Base-by-base conservation (phyloP, 1,284 basidiomycete genomes). In the Coriolopsis trogii region DNA sequence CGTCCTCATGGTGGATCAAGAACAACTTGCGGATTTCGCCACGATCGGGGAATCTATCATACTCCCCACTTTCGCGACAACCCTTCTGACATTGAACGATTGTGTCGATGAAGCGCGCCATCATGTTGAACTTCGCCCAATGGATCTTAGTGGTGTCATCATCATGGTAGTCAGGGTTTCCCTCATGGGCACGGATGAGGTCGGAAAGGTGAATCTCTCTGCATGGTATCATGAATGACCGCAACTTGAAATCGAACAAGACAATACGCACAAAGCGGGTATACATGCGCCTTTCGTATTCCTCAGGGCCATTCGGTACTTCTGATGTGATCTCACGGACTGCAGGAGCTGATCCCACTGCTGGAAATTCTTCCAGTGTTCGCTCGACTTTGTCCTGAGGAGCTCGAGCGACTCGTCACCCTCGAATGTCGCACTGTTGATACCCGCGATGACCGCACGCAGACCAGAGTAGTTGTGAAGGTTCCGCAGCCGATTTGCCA, bases 121-220 rank as follows among this genome's bases (percentile, higher is more conserved):
- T 86, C 84, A 91, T 85, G 63, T 87, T 90, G 69, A 86, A 92
- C 68, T 92, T 92, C 20, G 85, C 89, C 89, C 89, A 92, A 61
- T 92, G 89, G 41, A 92, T 87, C 67, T 84, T 85, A 28, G 65
- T 71, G 5, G 79, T 71, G 61, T 89, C 83, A 16, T 77, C 72
- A 12, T 79, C 70, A 56, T 82, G 80, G 54, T 77, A 74, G 61
- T 91, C 87, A 6, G 76, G 73, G 56, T 92, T 92, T 52, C 83
- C 87, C 70, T 89, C 88, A 54, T 91, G 82, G 7, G 89, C 84
- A 55, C 83, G 82, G 44, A 89, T 85, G 37, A 92, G 76, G 67
- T 92, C 89, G 26, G 85, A 87, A 63, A 89, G 81, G 55, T 92
- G 90, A n/a, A 92, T 86, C 67, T 92, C 90, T 68, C 89, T 92